Evolutionary conservation across 352 stramenopile species (phyloP).

Genomic region (Phytophthora sansomeana): DNA sequence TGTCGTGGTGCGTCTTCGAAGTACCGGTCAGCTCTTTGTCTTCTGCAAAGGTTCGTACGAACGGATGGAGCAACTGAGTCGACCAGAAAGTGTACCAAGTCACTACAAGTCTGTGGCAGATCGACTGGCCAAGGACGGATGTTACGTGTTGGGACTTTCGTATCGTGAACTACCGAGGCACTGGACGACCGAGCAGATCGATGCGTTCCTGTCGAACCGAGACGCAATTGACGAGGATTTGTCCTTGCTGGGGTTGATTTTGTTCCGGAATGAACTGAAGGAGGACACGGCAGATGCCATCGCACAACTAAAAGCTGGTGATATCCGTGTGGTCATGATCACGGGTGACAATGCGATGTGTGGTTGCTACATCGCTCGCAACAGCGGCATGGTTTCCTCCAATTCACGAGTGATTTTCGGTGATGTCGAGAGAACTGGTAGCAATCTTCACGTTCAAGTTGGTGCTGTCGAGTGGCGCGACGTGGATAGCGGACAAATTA

Average conservation of each 20-base stretch:
- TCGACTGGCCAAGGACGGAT: constrained; percentile 60
- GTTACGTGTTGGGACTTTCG: constrained; percentile 81
- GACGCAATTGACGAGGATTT: constrained; percentile 80
- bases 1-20: constrained; percentile 65
- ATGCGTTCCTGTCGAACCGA: constrained; percentile 57
- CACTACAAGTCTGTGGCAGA: constrained; percentile 56
- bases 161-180: constrained; percentile 40
- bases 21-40: constrained; percentile 49
- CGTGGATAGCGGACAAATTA: constrained; percentile 35
- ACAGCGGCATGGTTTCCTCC: constrained; percentile 45
- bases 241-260: constrained; percentile 72
- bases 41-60: constrained; percentile 88
- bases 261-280: constrained; percentile 89
- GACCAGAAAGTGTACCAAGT: constrained; percentile 52
- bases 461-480: constrained; percentile 48
- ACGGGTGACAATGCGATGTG: constrained; percentile 80
- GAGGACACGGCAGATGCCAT: constrained; percentile 71
- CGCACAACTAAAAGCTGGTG: constrained; percentile 60
- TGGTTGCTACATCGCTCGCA: constrained; percentile 58
- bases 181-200: constrained; percentile 44
- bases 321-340: constrained; percentile 81
- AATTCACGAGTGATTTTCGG: constrained; percentile 48
- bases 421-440: constrained; percentile 29
- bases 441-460: constrained; percentile 20
- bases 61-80: constrained; percentile 65